A percentile compares a stretch with the other conserved stretches of the same genome.
These are phyloP conservation scores for Aspergillus hortae DNA, from an alignment of 2,329 filamentous ascomycete species.

Conservation along the genomic window DNA sequence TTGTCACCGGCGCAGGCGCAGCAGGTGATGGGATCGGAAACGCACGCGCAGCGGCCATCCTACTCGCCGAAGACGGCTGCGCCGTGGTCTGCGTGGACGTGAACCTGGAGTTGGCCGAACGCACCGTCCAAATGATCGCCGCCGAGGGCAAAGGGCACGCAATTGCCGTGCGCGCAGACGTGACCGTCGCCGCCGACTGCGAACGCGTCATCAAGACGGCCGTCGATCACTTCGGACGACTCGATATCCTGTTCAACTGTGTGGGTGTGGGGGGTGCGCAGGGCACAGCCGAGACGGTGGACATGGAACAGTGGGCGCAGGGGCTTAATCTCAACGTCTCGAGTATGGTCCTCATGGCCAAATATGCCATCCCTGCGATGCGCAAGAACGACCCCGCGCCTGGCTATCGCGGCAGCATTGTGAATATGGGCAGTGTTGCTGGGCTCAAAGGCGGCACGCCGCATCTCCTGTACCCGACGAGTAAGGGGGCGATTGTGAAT, in stretches of 20 bases:
- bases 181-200: conserved; percentile 55
- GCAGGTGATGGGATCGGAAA: conserved; percentile 59
- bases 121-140: conserved; percentile 53
- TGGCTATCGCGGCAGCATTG: conserved; percentile 19
- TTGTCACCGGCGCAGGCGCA: conserved; percentile 59
- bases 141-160: conserved; percentile 37
- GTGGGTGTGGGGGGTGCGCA: conserved; percentile 59
- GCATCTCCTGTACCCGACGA: conserved; percentile 52
- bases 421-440: conserved; percentile 62
- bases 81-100: conserved; percentile 58
- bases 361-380: conserved; percentile 61
- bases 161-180: conserved; percentile 42
- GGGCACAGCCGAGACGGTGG: conserved; percentile 59
- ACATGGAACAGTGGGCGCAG: conserved; percentile 56
- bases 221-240: conserved; percentile 45
- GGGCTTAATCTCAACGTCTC: conserved; percentile 61
- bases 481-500: conserved; percentile 54
- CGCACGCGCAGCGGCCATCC: conserved; percentile 55
- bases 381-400: conserved; percentile 47
- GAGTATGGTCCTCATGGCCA: conserved; percentile 63
- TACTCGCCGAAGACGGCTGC: conserved; percentile 58
- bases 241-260: conserved; percentile 64
- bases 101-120: conserved; percentile 47
- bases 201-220: conserved; percentile 40
- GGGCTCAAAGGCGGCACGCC: conserved; percentile 49